Base-by-base conservation (phyloP, 2,329 filamentous ascomycete species). In the Arthrinium puccinioides region DNA sequence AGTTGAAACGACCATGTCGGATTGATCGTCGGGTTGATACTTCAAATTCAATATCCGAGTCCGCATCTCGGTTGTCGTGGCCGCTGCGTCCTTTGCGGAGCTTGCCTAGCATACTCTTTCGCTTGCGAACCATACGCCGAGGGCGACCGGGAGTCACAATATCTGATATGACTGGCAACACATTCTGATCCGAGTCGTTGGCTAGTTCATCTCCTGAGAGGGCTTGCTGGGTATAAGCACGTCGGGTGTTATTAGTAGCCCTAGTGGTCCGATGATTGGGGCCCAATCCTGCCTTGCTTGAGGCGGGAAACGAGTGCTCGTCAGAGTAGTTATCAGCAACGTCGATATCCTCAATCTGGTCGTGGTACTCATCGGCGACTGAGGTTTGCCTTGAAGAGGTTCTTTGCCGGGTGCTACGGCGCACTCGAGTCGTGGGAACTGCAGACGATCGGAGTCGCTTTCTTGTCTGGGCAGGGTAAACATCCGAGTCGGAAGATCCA, bases 1-100 rank as follows among this genome's bases (percentile, higher is more conserved):
- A 72, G 40, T 47, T 67, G 18, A 51, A 56, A 2, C 50, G 60
- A 6, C 57, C 72, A 1, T 68, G 55, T 23, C 74, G 62, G 1
- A 57, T 58, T 1, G 73, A 76, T 25, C 72, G 65, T 23, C 74
- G 66, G 14, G 62, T 59, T 7, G 5, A 24, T 24, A 60, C 50
- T 47, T 76, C 72, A 36, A 76, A 74, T 40, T 76, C 73, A 23
- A 77, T 75, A 10, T 66, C 64, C 4, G 66, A 70, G 55, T 40
- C 52, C n/a, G n/a, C n/a, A 46, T 30, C 50, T 39, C 41, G 48
- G 16, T 48, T 40, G 7, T 49, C 43, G 16, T 44, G 44, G n/a
- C 21, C 39, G 18, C 16, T 38, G 24, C 28, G 47, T 48, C 14
- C 26, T 41, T 6, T 42, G 41, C 5, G 52, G 52, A 7, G 46